phyloP scores from a whole-genome alignment of 2,329 filamentous ascomycete genomes.

The Aspergillus brasiliensis region DNA sequence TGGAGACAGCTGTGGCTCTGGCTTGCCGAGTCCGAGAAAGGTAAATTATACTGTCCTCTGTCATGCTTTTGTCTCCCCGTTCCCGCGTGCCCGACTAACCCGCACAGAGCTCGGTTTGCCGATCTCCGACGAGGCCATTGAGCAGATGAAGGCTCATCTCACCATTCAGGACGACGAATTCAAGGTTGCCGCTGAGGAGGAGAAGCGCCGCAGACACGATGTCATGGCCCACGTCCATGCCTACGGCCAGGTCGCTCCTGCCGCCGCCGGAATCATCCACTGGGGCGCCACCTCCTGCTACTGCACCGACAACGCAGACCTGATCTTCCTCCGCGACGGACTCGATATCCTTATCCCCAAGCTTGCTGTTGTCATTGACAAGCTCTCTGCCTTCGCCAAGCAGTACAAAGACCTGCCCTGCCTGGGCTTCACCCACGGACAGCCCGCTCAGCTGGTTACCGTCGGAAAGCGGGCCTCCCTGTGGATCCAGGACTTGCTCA shows the following conservation, averaged over 20 bases:
- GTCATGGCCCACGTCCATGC: constrained; percentile 70
- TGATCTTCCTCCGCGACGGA: constrained; percentile 75
- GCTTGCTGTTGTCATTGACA: constrained; percentile 75
- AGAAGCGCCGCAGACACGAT: constrained; percentile 70
- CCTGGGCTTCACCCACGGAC: constrained; percentile 74
- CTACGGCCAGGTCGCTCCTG: constrained; percentile 72
- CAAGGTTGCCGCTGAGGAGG: constrained; percentile 71
- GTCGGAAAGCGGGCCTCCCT: constrained; percentile 68
- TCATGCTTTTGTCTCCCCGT: not conserved
- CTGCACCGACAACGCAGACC: constrained; percentile 72
- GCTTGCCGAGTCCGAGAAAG: constrained; percentile 77
- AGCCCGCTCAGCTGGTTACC: constrained; percentile 61
- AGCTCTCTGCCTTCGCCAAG: constrained; percentile 71
- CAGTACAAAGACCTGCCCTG: constrained; percentile 73
- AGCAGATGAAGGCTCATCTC: constrained; percentile 73
- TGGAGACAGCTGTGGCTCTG: constrained; percentile 86
- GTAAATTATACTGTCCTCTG: constrained; percentile 23
- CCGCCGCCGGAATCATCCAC: constrained; percentile 82
- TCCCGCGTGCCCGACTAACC: constrained; percentile 26
- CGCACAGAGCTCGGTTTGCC: constrained; percentile 68
- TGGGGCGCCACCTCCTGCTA: constrained; percentile 64
- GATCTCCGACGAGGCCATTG: constrained; percentile 73
- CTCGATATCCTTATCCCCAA: constrained; percentile 76
- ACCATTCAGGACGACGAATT: constrained; percentile 79
- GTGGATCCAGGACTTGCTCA: constrained; percentile 74